phyloP scores from a whole-genome alignment of 148 eudicot species.

The Rhododendron williamsianum region DNA sequence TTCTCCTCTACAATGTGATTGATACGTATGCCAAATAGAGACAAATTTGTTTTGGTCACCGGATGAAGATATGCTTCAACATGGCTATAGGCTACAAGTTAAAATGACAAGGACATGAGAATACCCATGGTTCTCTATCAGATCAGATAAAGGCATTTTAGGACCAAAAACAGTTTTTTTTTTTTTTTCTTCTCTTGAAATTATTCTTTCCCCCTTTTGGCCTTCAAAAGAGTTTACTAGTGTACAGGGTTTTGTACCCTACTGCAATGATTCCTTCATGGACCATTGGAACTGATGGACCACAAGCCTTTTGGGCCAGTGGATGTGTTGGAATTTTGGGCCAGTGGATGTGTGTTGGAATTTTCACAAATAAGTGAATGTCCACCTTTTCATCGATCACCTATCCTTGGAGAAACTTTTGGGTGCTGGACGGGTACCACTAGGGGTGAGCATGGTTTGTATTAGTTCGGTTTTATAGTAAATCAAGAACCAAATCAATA shows the following conservation, averaged over 20 bases:
- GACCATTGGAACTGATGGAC: slow-evolving; percentile 5
- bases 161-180: background rate
- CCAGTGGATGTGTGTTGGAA: background rate
- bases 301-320: slow-evolving; percentile 2
- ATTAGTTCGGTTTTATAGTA: too few species aligned
- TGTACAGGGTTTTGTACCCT: background rate
- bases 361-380: background rate
- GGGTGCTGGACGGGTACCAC: too few species aligned
- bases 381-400: background rate
- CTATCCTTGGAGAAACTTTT: too few species aligned
- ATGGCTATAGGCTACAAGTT: background rate
- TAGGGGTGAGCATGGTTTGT: too few species aligned
- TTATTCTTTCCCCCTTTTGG: background rate
- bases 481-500: too few species aligned
- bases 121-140: background rate
- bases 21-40: background rate
- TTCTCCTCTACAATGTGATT: background rate
- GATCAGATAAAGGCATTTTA: background rate
- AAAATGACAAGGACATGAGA: background rate
- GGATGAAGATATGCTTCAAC: background rate
- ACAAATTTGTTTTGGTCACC: background rate
- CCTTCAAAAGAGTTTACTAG: background rate
- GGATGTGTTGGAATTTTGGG: background rate
- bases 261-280: background rate
- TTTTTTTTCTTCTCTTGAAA: background rate